These are phyloP conservation scores for Aspergillus avenaceus DNA, from an alignment of 495 filamentous ascomycete genomes.

Conservation along the genomic window DNA sequence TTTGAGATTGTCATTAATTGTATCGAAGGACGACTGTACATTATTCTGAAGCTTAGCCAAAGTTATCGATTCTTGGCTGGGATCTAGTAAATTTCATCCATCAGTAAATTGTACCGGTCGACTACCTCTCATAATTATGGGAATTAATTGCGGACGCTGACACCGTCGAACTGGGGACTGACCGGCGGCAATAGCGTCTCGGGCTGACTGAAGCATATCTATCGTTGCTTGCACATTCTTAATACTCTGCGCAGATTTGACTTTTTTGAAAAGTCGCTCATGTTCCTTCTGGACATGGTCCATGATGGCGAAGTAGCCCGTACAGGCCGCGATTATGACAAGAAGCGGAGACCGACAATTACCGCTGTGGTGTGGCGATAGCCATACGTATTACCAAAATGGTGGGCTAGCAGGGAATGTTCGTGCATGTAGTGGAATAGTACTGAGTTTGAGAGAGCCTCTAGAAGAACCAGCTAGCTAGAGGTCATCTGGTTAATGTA, in stretches of 20 bases:
- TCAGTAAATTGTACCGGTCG: too few relatives aligned
- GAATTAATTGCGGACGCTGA: neutral
- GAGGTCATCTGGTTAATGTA: neutral
- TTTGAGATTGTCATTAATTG: conserved; percentile 73
- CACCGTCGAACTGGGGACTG: conserved; percentile 15
- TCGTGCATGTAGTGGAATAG: neutral
- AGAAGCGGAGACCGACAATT: conserved; percentile 18
- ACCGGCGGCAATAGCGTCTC: conserved; percentile 67
- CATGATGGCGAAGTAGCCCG: conserved; percentile 45
- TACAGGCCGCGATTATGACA: neutral
- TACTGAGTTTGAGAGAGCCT: neutral
- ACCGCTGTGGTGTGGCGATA: conserved; percentile 20
- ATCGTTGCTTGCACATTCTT: conserved; percentile 78
- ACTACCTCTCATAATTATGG: too few relatives aligned
- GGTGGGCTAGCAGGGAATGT: neutral
- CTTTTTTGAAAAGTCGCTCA: conserved; percentile 60
- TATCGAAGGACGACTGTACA: conserved; percentile 71
- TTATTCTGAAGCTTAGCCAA: conserved; percentile 83
- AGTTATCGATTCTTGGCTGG: conserved; percentile 61
- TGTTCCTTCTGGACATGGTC: conserved; percentile 71
- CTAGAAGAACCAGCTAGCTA: neutral
- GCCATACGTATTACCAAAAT: conserved; percentile 7
- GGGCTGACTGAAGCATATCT: conserved; percentile 65
- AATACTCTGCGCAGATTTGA: conserved; percentile 65
- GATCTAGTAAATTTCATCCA: conserved; percentile 46